phyloP scores from a whole-genome alignment of 352 stramenopile genomes.

The Elongisporangium anandrum region DNA sequence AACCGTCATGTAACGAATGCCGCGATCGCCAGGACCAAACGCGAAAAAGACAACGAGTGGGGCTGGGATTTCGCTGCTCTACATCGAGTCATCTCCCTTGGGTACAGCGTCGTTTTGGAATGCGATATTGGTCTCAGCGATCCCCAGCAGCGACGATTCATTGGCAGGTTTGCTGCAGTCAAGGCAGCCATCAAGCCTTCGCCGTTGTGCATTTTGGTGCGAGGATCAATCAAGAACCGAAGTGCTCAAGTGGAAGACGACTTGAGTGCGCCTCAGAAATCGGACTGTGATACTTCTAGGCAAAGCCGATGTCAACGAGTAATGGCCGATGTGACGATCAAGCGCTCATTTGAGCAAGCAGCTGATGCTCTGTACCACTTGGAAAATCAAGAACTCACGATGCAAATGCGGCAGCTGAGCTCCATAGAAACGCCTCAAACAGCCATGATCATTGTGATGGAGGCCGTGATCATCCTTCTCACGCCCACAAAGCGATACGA shows the following conservation, averaged over 20 bases:
- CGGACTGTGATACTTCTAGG: background rate
- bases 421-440: slow-evolving; percentile 1
- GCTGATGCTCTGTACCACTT: slow-evolving; percentile 25
- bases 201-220: slow-evolving; percentile 61
- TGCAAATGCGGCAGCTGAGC: slow-evolving; percentile 30
- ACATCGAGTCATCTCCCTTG: slow-evolving; percentile 29
- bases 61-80: slow-evolving; percentile 36
- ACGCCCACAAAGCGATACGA: slow-evolving; percentile 67
- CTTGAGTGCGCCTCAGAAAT: background rate
- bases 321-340: slow-evolving; percentile 47
- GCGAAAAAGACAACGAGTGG: background rate
- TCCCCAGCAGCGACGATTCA: slow-evolving; percentile 46
- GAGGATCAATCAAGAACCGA: slow-evolving; percentile 47
- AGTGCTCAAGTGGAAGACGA: slow-evolving; percentile 11
- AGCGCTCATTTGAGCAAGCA: slow-evolving; percentile 38
- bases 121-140: slow-evolving; percentile 71
- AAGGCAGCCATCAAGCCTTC: slow-evolving; percentile 58
- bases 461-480: slow-evolving; percentile 73
- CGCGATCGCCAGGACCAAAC: background rate
- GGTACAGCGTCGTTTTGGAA: slow-evolving; percentile 69
- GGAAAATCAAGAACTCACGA: slow-evolving; percentile 1
- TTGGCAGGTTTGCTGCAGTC: slow-evolving; percentile 55
- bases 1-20: slow-evolving; percentile 23
- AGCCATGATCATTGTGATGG: slow-evolving; percentile 64
- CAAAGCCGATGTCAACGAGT: background rate